Conservation (phyloP, 2,329 filamentous ascomycete genomes). For the Aspergillus amoenus region DNA sequence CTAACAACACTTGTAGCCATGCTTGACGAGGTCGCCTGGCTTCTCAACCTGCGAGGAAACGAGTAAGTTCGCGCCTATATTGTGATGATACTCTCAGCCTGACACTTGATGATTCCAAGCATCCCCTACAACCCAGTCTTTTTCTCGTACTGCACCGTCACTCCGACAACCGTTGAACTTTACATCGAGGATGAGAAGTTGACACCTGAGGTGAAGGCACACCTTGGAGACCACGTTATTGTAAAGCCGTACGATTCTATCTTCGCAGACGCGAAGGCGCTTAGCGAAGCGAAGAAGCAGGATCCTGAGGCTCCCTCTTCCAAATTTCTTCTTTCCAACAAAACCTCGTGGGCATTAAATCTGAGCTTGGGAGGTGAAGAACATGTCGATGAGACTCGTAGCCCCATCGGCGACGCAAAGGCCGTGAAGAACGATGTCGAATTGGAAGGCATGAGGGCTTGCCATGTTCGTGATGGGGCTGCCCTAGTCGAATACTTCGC, state of each 20-base stretch:
- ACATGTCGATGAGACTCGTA: conserved; percentile 80
- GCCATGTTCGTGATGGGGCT: conserved; percentile 89
- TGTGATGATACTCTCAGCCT: conserved; percentile 4
- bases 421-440: conserved; percentile 91
- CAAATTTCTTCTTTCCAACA: conserved; percentile 84
- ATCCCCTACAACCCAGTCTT: conserved; percentile 98
- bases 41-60: conserved; percentile 94
- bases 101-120: conserved; percentile 32
- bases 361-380: conserved; percentile 81
- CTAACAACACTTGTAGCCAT: conserved; percentile 54
- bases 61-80: conserved; percentile 55
- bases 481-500: conserved; percentile 91
- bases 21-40: conserved; percentile 95
- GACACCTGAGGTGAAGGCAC: conserved; percentile 63
- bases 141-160: conserved; percentile 92
- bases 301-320: conserved; percentile 39
- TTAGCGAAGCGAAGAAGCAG: conserved; percentile 52
- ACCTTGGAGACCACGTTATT: conserved; percentile 68
- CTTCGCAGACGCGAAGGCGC: conserved; percentile 70
- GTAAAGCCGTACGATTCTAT: conserved; percentile 81
- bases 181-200: conserved; percentile 84
- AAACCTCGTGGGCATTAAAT: conserved; percentile 89
- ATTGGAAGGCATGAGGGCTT: conserved; percentile 87
- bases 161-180: conserved; percentile 70
- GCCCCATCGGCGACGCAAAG: conserved; percentile 86